These are phyloP conservation scores for Withania somnifera DNA, from an alignment of 305 asterid species.

Conservation along the genomic window DNA sequence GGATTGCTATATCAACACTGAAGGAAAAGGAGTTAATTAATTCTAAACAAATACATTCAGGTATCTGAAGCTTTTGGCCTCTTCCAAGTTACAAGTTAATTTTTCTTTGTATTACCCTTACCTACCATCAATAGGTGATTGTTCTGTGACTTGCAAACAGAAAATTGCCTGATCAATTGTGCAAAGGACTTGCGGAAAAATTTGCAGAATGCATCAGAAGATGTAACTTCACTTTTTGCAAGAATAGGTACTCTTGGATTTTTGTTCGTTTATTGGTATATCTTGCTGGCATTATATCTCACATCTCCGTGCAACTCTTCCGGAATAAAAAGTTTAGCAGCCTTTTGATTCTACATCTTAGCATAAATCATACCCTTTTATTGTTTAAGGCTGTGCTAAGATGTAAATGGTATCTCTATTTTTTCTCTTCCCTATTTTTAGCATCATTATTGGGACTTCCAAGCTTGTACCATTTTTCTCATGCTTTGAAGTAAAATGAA, in stretches of 20 bases:
- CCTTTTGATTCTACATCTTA: neutral
- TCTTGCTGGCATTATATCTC: neutral
- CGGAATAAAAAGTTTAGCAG: neutral
- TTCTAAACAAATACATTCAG: slow-evolving; percentile 54
- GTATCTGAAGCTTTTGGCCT: slow-evolving; percentile 14
- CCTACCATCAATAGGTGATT: neutral
- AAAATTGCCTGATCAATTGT: slow-evolving; percentile 45
- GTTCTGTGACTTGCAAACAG: slow-evolving; percentile 27
- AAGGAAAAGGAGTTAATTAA: slow-evolving; percentile 51
- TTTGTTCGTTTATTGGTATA: neutral
- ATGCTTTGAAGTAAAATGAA: neutral
- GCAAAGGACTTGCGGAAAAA: slow-evolving; percentile 52
- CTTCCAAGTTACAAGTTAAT: neutral
- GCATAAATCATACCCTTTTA: neutral
- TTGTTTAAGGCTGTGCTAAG: neutral
- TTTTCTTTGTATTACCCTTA: neutral
- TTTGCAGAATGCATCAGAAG: slow-evolving; percentile 60
- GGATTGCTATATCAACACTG: slow-evolving; percentile 33
- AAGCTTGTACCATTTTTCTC: neutral
- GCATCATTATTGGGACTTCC: neutral
- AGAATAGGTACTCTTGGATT: slow-evolving; percentile 42
- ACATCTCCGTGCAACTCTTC: neutral
- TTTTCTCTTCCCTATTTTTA: neutral
- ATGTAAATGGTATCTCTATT: neutral
- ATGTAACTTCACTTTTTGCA: slow-evolving; percentile 49